phyloP scores from a whole-genome alignment of 2,329 filamentous ascomycete species.

The Alternaria hordeiaustralica region DNA sequence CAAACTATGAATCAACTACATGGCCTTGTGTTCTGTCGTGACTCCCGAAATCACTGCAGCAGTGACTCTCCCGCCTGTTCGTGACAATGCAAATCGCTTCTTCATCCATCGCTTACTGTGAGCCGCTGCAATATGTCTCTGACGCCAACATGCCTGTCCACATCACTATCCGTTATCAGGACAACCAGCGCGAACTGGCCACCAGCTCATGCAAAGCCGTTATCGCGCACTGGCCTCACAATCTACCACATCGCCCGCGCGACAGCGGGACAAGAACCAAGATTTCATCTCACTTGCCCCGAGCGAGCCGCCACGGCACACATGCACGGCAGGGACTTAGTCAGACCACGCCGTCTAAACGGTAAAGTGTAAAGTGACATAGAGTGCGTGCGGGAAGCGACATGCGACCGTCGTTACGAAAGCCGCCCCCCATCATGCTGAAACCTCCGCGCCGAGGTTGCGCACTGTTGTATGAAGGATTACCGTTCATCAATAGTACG shows the following conservation, averaged over 20 bases:
- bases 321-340: neutral
- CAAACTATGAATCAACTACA: conserved; percentile 1
- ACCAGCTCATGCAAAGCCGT: neutral
- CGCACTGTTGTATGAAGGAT: neutral
- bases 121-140: neutral
- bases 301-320: neutral
- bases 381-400: neutral
- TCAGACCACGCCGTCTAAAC: neutral
- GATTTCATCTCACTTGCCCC: neutral
- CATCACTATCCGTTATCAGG: neutral
- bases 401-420: neutral
- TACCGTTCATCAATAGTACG: neutral
- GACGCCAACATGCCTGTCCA: conserved; percentile 4
- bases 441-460: neutral
- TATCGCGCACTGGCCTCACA: neutral
- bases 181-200: neutral
- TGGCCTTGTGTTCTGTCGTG: neutral
- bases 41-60: neutral
- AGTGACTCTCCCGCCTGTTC: neutral
- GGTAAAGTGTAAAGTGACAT: neutral
- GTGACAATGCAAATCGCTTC: conserved; percentile 6
- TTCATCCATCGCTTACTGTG: neutral
- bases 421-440: neutral
- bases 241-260: neutral
- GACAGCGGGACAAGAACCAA: neutral